phyloP scores from a whole-genome alignment of 208 protist species.

The Leptomonas pyrrhocoris region DNA sequence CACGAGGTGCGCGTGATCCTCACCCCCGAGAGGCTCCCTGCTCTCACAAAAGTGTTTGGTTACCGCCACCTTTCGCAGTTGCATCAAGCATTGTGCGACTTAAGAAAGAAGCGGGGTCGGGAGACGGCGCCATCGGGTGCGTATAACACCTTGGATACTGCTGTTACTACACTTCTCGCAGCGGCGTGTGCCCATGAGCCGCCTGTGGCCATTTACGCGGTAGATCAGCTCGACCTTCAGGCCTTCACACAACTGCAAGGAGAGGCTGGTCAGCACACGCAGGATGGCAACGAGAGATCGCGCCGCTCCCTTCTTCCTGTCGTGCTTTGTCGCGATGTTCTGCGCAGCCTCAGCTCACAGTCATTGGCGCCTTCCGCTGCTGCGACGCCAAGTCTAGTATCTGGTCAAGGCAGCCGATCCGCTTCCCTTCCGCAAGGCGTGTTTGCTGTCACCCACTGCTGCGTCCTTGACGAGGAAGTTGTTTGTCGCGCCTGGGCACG shows the following conservation, averaged over 20 bases:
- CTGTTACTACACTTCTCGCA: not conserved
- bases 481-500: not conserved
- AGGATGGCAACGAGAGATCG: not conserved
- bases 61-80: slow-evolving; percentile 26
- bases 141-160: too few relatives aligned
- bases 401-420: too few relatives aligned
- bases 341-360: slow-evolving; percentile 14
- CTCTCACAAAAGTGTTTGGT: slow-evolving; percentile 49
- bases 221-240: slow-evolving; percentile 30
- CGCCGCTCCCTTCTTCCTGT: slow-evolving; percentile 7
- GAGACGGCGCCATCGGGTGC: not conserved
- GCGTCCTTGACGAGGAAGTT: slow-evolving; percentile 15
- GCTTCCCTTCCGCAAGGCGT: not conserved
- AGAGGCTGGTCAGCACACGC: not conserved
- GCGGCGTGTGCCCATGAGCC: slow-evolving; percentile 10
- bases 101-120: not conserved
- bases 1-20: slow-evolving; percentile 44
- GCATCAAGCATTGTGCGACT: slow-evolving; percentile 10
- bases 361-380: not conserved
- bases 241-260: slow-evolving; percentile 25
- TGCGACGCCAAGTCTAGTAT: not conserved
- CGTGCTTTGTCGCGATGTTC: slow-evolving; percentile 28
- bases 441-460: slow-evolving; percentile 9
- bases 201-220: slow-evolving; percentile 31
- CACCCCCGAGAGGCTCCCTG: slow-evolving; percentile 57